A percentile compares a stretch with the other conserved stretches of the same genome.
Evolutionary conservation across 2,329 filamentous ascomycete genomes (phyloP).

Genomic region (Epichloe sp.): DNA sequence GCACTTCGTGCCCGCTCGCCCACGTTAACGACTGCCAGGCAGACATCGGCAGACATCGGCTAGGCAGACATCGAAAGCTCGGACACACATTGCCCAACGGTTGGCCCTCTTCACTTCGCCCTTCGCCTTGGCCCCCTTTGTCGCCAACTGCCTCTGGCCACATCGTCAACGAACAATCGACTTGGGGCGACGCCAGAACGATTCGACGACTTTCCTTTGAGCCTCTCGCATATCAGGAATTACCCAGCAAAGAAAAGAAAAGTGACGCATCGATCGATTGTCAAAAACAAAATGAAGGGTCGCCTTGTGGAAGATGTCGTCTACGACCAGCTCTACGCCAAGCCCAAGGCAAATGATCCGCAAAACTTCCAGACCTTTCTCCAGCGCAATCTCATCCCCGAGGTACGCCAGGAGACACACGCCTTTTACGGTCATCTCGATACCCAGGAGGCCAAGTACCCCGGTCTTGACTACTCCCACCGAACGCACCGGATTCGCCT

Average conservation of each 20-base stretch:
- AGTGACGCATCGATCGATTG: not conserved
- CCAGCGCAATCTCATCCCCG: slow-evolving; percentile 56
- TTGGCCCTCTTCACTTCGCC: not conserved
- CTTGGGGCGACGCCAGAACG: too few species aligned
- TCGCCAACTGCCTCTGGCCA: not conserved
- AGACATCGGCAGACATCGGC: too few species aligned
- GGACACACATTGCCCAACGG: not conserved
- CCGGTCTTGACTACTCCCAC: slow-evolving; percentile 66
- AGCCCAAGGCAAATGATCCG: slow-evolving; percentile 53
- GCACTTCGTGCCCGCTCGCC: not conserved
- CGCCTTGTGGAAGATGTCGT: slow-evolving; percentile 58
- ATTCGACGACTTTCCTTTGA: too few species aligned
- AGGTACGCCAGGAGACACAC: slow-evolving; percentile 67
- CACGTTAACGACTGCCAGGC: not conserved
- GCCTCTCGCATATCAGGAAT: not conserved
- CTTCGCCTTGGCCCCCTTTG: not conserved
- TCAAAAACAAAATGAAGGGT: slow-evolving; percentile 58
- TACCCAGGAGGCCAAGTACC: slow-evolving; percentile 69
- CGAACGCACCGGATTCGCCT: slow-evolving; percentile 64
- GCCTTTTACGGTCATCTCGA: slow-evolving; percentile 66
- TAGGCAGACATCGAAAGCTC: not conserved
- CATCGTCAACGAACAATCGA: not conserved
- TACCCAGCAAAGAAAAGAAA: not conserved
- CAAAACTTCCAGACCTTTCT: slow-evolving; percentile 58
- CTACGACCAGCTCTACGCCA: slow-evolving; percentile 61